phyloP scores from a whole-genome alignment of 2,329 filamentous ascomycete species.

The Bimuria novae-zelandiae region DNA sequence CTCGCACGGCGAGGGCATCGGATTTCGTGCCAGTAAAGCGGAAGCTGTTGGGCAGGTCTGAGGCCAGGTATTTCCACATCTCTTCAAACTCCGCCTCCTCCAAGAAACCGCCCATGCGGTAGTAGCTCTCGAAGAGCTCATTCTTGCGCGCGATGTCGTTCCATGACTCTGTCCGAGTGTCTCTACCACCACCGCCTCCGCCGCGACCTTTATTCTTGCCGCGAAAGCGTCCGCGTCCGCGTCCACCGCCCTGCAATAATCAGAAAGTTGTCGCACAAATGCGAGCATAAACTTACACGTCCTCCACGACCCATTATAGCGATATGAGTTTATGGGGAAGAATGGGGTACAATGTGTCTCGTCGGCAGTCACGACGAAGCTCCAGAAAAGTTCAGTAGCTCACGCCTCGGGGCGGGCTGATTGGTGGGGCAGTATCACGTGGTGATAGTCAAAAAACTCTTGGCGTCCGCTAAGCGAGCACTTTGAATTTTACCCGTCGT shows the following conservation, averaged over 20 bases:
- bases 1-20: constrained; percentile 90
- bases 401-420: constrained; percentile 13
- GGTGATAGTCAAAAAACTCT: constrained; percentile 19
- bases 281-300: constrained; percentile 7
- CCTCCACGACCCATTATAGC: constrained; percentile 28
- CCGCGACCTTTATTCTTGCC: constrained; percentile 37
- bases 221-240: constrained; percentile 31
- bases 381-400: constrained; percentile 34
- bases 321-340: constrained; percentile 9
- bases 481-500: constrained; percentile 35
- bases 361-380: constrained; percentile 26
- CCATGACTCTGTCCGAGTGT: constrained; percentile 45
- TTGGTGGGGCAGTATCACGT: constrained; percentile 21
- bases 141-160: constrained; percentile 74
- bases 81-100: constrained; percentile 75
- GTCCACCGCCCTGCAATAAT: constrained; percentile 20
- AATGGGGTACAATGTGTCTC: constrained; percentile 11
- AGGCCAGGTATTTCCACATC: constrained; percentile 83
- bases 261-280: background rate
- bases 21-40: constrained; percentile 95
- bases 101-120: constrained; percentile 71
- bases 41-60: constrained; percentile 95
- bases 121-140: constrained; percentile 83
- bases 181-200: constrained; percentile 30
- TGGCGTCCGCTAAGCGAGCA: constrained; percentile 32